Evolutionary conservation across 1,284 basidiomycete genomes (phyloP), one percentile per base, ranked within the genome.

Genomic region (Xerocomus amazonicus): DNA sequence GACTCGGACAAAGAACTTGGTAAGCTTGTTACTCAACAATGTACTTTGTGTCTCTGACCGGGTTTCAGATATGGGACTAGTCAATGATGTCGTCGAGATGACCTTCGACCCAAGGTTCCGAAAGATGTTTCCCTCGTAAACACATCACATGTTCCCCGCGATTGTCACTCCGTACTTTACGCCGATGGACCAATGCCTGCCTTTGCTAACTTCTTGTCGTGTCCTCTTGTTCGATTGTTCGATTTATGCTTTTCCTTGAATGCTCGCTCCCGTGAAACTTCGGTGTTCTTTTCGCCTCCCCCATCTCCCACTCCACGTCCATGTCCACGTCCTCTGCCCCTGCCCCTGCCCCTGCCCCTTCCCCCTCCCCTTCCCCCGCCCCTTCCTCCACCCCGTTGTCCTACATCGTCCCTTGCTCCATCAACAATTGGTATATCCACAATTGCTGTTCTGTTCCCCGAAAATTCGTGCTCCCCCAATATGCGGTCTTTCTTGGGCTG

Each of bases 171-270:
- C 6, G 23, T 29, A 12, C n/a, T 33, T 33, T 43, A 68, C 31
- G 34, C 37, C 6, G 63, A 61, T 41, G 60, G 59, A 61, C 74
- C 48, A 33, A 23, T 53, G 17, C 78, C 82, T 43, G 66, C 75
- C 52, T 73, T 74, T 1, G 78, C 75, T 83, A 89, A 80, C 70
- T 90, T 90, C 67, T 83, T 87, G 60, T 89, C 87, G 56, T 86
- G 83, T 1, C 84, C 87, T 43, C 82, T 69, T 63, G 83, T 87
- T 19, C 87, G 73, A 56, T 80, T 73, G 56, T 80, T 79, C 56
- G 87, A 87, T 65, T 87, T 88, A 60, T 84, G 79, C 63, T 78
- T 83, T 56, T 87, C 83, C 59, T 88, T 89, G 74, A 74, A 80
- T 2, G 81, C 81, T 45, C 81, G 73, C 43, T 81, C 83, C 28